Percentiles rank a stretch among this genome's conserved stretches.
These are phyloP conservation scores for Euphorbia pulcherrima DNA, from an alignment of 345 rosid genomes.

Conservation along the genomic window DNA sequence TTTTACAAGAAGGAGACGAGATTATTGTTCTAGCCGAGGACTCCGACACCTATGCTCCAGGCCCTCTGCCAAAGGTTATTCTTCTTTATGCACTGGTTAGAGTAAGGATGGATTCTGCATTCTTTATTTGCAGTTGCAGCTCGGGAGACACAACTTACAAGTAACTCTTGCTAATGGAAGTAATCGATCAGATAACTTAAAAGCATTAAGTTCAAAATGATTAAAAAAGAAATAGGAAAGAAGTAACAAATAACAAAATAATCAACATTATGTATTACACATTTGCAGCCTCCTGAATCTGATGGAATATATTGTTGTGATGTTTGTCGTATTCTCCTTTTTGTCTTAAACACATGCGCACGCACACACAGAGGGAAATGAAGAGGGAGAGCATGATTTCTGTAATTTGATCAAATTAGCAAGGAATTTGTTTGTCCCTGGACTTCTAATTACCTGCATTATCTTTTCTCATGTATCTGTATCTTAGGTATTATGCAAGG, in stretches of 20 bases:
- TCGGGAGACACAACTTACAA: slow-evolving; percentile 13
- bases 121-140: slow-evolving; percentile 5
- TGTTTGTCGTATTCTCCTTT: background rate
- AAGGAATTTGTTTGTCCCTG: background rate
- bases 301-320: background rate
- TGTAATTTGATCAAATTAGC: background rate
- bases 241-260: background rate
- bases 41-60: slow-evolving; percentile 82
- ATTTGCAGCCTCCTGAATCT: background rate
- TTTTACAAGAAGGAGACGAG: slow-evolving; percentile 77
- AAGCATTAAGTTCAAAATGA: background rate
- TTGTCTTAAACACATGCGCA: too few relatives aligned
- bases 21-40: slow-evolving; percentile 93
- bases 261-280: background rate
- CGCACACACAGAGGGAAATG: too few relatives aligned
- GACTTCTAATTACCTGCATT: slow-evolving; percentile 3
- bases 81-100: slow-evolving; percentile 19
- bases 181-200: background rate
- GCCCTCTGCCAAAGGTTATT: slow-evolving; percentile 69
- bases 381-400: background rate
- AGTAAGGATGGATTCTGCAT: slow-evolving; percentile 3
- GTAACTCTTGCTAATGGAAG: background rate
- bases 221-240: background rate
- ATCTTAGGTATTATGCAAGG: slow-evolving; percentile 33
- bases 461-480: slow-evolving; percentile 15